Conservation (phyloP, 2,329 filamentous ascomycete genomes). For the Hawksworthiomyces lignivorus region DNA sequence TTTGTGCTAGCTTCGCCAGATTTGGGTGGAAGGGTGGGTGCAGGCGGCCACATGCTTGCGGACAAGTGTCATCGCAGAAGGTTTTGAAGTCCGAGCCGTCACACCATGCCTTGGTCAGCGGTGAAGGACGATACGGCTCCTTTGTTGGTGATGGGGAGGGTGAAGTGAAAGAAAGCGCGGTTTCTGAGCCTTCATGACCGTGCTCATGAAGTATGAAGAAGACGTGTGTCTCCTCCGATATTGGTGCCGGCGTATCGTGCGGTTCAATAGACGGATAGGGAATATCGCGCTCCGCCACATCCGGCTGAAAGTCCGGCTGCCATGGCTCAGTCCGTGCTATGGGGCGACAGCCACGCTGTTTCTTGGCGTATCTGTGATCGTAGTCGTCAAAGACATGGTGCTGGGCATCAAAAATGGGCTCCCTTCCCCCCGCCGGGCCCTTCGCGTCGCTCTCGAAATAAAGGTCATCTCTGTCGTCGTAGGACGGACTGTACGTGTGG, state of each 20-base stretch:
- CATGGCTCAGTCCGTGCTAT: background rate
- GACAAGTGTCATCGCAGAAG: background rate
- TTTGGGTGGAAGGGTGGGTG: no score
- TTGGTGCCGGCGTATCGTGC: background rate
- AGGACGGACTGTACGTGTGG: background rate
- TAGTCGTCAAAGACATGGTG: background rate
- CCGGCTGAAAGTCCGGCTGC: background rate
- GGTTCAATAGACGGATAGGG: slow-evolving; percentile 10
- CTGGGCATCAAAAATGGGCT: background rate
- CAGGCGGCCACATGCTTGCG: no score
- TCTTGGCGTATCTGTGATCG: background rate
- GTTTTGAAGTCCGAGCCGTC: slow-evolving; percentile 10
- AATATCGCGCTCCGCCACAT: slow-evolving; percentile 5
- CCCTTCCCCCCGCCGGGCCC: no score
- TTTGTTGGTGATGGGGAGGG: background rate
- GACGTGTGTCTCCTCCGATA: background rate
- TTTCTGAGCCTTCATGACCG: background rate
- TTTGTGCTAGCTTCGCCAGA: no score
- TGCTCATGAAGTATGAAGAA: slow-evolving; percentile 10
- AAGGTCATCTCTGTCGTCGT: background rate
- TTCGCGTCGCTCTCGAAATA: slow-evolving; percentile 5
- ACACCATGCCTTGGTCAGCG: slow-evolving; percentile 2
- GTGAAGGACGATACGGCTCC: background rate
- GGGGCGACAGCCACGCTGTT: no score
- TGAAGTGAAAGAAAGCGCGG: background rate